Evolutionary conservation across 2,329 filamentous ascomycete genomes (phyloP).

Genomic region (Daldinia sp.): DNA sequence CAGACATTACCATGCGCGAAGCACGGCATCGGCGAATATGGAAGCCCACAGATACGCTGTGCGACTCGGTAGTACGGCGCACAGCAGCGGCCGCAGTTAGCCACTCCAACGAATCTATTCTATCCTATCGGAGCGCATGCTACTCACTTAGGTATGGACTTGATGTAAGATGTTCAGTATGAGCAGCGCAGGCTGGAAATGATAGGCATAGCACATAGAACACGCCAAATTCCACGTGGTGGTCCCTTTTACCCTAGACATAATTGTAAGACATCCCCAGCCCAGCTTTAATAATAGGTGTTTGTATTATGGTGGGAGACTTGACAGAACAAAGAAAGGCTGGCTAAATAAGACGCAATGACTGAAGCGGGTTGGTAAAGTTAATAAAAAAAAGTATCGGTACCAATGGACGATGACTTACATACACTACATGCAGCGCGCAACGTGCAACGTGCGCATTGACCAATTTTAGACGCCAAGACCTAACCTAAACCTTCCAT

Average conservation of each 20-base stretch:
- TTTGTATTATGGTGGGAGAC: no score
- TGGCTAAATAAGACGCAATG: neutral
- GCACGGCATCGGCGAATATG: conserved; percentile 31
- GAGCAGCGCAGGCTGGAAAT: neutral
- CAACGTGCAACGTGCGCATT: conserved; percentile 15
- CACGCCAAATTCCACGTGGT: conserved; percentile 9
- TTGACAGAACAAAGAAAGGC: neutral
- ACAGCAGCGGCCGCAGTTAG: conserved; percentile 17
- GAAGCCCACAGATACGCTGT: conserved; percentile 30
- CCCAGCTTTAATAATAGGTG: conserved; percentile 1
- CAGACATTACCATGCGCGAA: neutral
- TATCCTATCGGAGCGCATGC: neutral
- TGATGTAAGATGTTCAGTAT: neutral
- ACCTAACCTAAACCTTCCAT: neutral
- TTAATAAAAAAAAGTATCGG: neutral
- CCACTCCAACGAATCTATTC: neutral
- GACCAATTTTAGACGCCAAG: conserved; percentile 11
- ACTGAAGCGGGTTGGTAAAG: neutral
- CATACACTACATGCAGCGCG: neutral
- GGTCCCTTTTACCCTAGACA: conserved; percentile 1
- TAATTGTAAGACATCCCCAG: conserved; percentile 3
- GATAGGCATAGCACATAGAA: neutral
- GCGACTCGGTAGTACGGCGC: conserved; percentile 30
- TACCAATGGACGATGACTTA: neutral
- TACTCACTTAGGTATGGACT: neutral